Evolutionary conservation across 345 rosid species (phyloP), one percentile per base, ranked within the genome.

Genomic region (Eucalyptus lansdowneana): DNA sequence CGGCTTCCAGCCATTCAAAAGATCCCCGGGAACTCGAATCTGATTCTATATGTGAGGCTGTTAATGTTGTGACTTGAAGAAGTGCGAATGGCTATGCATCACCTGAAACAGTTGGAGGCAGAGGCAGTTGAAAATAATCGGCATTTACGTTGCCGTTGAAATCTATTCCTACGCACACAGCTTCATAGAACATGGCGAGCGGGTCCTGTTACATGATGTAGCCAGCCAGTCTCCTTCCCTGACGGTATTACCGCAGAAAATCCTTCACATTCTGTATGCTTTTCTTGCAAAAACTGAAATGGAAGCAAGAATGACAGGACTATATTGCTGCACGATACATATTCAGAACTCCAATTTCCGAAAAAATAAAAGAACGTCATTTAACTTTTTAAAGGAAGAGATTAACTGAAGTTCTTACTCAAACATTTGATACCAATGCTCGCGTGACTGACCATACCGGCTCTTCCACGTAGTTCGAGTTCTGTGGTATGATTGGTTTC

Each of bases 381-480:
- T 11, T 29, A 86, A 60, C 5, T 27, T 19, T 0, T 7, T 21
- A 44, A 49, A 42, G 80, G 22, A 47, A 72, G 50, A 17, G 19
- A 44, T 1, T 34, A 24, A 50, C 7, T 88, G n/a, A 45, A 34
- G 56, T 40, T 89, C 95, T 88, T 90, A 94, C 97, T 94, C 95
- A 31, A 93, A 88, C 93, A 93, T 94, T 34, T 92, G 92, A 89
- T 88, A 87, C 40, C 62, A 17, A 21, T 47, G 88, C 53, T 88
- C 37, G 8, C 95, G 85, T 95, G 97, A 50, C 88, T 89, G 87
- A 96, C 91, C 86, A 91, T 58, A 37, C 95, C 95, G 83, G 92
- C 83, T 88, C 94, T 89, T 58, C 97, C 97, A 88, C 93, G 96
- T 44, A 95, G 93, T 90, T 96, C 94, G 24, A 96, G 93, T 90